Evolutionary conservation across 768 basidiomycete genomes (phyloP).

Genomic region (Hygrocybe punicea): DNA sequence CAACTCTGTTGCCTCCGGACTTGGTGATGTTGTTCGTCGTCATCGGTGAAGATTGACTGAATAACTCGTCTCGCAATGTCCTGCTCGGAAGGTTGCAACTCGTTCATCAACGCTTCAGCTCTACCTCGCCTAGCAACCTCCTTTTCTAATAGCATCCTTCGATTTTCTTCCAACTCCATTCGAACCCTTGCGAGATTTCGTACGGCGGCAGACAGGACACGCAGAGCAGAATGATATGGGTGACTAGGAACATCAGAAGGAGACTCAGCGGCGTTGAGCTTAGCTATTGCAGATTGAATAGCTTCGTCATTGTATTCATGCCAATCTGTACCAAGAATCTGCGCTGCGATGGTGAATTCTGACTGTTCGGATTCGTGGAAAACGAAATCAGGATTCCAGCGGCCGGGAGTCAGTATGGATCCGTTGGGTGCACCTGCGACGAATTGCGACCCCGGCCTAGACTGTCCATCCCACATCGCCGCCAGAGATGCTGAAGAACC

Average conservation of each 20-base stretch:
- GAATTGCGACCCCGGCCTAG: slow-evolving; percentile 36
- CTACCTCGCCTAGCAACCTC: slow-evolving; percentile 50
- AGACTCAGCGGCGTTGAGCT: slow-evolving; percentile 43
- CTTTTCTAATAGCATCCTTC: slow-evolving; percentile 54
- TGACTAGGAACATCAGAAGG: slow-evolving; percentile 46
- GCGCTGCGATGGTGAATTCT: slow-evolving; percentile 36
- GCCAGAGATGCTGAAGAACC: slow-evolving; percentile 37
- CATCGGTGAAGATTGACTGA: slow-evolving; percentile 60
- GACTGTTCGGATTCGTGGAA: slow-evolving; percentile 37
- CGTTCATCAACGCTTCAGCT: slow-evolving; percentile 54
- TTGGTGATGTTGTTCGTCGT: slow-evolving; percentile 44
- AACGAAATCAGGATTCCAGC: slow-evolving; percentile 30
- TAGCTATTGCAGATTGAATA: slow-evolving; percentile 61
- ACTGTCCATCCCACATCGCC: slow-evolving; percentile 40
- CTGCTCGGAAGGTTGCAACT: slow-evolving; percentile 57
- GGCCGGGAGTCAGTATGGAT: slow-evolving; percentile 4
- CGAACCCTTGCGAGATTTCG: slow-evolving; percentile 54
- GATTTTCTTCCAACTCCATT: slow-evolving; percentile 61
- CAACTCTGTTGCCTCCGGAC: slow-evolving; percentile 59
- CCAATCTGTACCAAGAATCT: slow-evolving; percentile 68
- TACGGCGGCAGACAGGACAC: slow-evolving; percentile 66
- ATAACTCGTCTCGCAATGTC: slow-evolving; percentile 67
- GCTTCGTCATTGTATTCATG: slow-evolving; percentile 75
- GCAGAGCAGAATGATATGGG: slow-evolving; percentile 65
- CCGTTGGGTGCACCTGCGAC: slow-evolving; percentile 41